These are phyloP conservation scores for Stachybotrys chlorohalonatus DNA, from an alignment of 2,329 filamentous ascomycete genomes.

Conservation along the genomic window DNA sequence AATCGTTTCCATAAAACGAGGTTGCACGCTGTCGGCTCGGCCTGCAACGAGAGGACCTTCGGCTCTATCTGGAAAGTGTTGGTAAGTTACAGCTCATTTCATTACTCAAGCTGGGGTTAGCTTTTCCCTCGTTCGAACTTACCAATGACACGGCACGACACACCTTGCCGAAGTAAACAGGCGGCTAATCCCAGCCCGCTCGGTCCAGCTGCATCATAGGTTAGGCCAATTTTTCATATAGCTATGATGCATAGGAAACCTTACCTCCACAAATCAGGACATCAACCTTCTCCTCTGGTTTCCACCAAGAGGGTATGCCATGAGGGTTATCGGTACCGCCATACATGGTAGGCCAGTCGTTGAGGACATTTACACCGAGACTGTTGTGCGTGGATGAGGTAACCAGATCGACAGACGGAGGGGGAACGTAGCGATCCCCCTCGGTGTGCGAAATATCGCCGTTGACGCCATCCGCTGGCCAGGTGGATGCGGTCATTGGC, in stretches of 20 bases:
- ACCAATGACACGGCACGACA: constrained; percentile 24
- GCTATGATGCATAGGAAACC: neutral
- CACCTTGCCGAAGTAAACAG: constrained; percentile 19
- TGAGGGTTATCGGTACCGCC: constrained; percentile 18
- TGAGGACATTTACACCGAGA: constrained; percentile 15
- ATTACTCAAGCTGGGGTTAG: neutral
- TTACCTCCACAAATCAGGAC: constrained; percentile 23
- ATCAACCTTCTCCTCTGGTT: constrained; percentile 17
- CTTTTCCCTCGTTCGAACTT: constrained; percentile 1
- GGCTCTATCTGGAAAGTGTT: constrained; percentile 14
- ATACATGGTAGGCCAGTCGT: constrained; percentile 19
- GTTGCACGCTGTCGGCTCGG: constrained; percentile 16
- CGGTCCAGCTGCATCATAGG: constrained; percentile 20
- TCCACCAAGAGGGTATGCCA: constrained; percentile 16
- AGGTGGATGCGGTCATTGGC: neutral
- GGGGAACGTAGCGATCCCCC: constrained; percentile 10
- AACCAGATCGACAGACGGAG: constrained; percentile 14
- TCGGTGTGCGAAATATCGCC: neutral
- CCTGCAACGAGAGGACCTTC: constrained; percentile 15
- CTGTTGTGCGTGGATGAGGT: constrained; percentile 14
- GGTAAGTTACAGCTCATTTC: neutral
- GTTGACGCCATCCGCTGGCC: neutral
- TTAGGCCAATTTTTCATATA: neutral
- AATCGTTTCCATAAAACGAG: constrained; percentile 5
- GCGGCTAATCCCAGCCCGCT: constrained; percentile 19